These are phyloP conservation scores for Sarocladiaceae sp. DNA, from an alignment of 2,329 filamentous ascomycete species.

Conservation along the genomic window DNA sequence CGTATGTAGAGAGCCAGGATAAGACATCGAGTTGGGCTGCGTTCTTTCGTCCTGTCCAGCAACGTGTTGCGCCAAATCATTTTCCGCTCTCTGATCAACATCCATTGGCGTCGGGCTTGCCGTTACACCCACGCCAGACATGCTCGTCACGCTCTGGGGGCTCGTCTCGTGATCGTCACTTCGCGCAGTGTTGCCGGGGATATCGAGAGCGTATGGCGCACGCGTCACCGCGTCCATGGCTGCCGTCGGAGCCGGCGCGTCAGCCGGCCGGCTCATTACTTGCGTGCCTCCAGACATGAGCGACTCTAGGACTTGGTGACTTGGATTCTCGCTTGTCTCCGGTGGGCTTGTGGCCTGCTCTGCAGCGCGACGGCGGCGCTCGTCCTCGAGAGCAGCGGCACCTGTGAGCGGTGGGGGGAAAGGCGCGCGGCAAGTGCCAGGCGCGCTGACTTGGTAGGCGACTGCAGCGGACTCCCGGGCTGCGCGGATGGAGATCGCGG, in stretches of 20 bases:
- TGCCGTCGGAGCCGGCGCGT: constrained; percentile 44
- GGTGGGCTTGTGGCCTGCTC: constrained; percentile 34
- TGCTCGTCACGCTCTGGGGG: constrained; percentile 39
- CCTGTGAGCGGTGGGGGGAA: constrained; percentile 45
- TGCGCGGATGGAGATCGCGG: constrained; percentile 23
- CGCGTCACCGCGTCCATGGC: constrained; percentile 31
- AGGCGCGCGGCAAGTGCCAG: constrained; percentile 39
- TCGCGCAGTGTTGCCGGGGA: constrained; percentile 26
- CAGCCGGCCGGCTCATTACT: constrained; percentile 52
- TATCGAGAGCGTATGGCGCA: constrained; percentile 20
- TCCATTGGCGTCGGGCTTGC: constrained; percentile 53
- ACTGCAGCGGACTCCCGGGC: constrained; percentile 35
- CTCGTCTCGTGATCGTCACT: constrained; percentile 38
- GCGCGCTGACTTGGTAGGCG: constrained; percentile 51
- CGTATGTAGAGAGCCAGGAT: constrained; percentile 47
- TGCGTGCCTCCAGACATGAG: constrained; percentile 49
- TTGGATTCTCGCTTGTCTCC: constrained; percentile 48
- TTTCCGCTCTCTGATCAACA: constrained; percentile 39
- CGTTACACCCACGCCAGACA: constrained; percentile 39
- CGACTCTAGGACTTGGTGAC: constrained; percentile 48
- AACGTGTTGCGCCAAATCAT: constrained; percentile 31
- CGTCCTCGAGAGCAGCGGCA: constrained; percentile 50
- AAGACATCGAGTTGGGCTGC: constrained; percentile 48
- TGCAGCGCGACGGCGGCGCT: constrained; percentile 42
- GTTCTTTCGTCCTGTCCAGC: constrained; percentile 48